Evolutionary conservation across 768 basidiomycete species (phyloP).

Genomic region (Hygrocybe punicea): DNA sequence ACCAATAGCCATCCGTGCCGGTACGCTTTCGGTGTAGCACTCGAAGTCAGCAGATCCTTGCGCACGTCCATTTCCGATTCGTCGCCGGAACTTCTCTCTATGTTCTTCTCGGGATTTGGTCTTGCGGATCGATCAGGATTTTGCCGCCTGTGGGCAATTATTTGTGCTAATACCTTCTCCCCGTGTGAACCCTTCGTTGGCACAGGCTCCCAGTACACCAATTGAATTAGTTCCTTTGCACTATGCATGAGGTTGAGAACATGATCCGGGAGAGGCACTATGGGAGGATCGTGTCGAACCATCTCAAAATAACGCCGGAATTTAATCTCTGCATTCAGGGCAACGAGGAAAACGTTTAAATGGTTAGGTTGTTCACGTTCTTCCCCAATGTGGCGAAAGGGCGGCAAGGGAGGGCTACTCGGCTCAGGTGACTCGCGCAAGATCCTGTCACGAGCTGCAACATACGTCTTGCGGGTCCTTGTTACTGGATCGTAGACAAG

Average conservation of each 20-base stretch:
- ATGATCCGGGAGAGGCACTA: constrained; percentile 16
- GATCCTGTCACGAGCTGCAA: not conserved
- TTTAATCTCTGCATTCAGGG: constrained; percentile 25
- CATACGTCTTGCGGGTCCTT: constrained; percentile 1
- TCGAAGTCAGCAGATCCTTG: not conserved
- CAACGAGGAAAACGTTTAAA: constrained; percentile 20
- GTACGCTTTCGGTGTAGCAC: not conserved
- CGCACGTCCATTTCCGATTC: not conserved
- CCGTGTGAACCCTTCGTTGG: constrained; percentile 14
- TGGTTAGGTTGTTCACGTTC: constrained; percentile 2
- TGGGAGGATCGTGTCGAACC: constrained; percentile 8
- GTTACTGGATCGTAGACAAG: constrained; percentile 6
- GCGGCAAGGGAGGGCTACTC: constrained; percentile 6
- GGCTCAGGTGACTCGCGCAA: constrained; percentile 5
- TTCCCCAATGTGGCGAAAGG: constrained; percentile 3
- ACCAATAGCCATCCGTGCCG: constrained; percentile 17
- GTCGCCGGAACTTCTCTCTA: constrained; percentile 10
- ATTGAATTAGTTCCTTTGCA: constrained; percentile 17
- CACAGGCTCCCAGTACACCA: constrained; percentile 21
- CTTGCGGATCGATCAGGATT: constrained; percentile 14
- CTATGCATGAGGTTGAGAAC: constrained; percentile 20
- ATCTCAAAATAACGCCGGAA: constrained; percentile 22
- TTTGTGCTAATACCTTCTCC: not conserved
- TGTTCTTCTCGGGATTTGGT: constrained; percentile 6
- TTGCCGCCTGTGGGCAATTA: constrained; percentile 5